Percentiles rank a stretch among this genome's conserved stretches.
Conservation (phyloP, 169 alveolate genomes). For the Cryptosporidium parvum region DNA sequence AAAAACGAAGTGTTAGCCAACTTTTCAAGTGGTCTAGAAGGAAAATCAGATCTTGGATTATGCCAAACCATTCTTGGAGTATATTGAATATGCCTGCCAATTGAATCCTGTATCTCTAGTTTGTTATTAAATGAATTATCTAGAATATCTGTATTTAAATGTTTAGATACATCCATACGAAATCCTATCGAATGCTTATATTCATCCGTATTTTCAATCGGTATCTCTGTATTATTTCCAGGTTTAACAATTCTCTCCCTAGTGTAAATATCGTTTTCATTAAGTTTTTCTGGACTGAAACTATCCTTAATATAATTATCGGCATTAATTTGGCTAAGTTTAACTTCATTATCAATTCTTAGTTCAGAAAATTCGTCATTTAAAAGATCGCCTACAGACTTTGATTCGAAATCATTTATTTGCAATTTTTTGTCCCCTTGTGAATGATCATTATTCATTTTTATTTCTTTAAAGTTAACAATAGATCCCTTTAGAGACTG, state of each 20-base stretch:
- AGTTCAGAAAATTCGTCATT: constrained; percentile 7
- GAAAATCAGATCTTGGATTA: constrained; percentile 60
- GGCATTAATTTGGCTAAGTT: constrained; percentile 1
- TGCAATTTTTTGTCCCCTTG: neutral
- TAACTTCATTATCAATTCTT: neutral
- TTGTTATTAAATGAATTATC: constrained; percentile 44
- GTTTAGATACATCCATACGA: constrained; percentile 31
- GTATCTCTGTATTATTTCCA: neutral
- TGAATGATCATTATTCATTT: neutral
- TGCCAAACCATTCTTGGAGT: constrained; percentile 76
- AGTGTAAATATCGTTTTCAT: neutral
- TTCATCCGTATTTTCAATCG: neutral
- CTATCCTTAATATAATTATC: neutral
- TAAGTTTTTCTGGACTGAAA: neutral
- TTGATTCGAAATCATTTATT: neutral
- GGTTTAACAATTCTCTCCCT: constrained; percentile 1
- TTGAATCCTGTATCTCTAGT: constrained; percentile 43
- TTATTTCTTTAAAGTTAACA: neutral
- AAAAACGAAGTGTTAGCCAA: constrained; percentile 51
- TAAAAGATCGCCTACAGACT: neutral
- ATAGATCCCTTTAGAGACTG: constrained; percentile 13
- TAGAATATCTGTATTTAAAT: constrained; percentile 24
- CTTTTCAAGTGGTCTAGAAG: constrained; percentile 47
- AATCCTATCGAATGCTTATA: constrained; percentile 18
- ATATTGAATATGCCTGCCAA: constrained; percentile 59